A percentile compares a stretch with the other conserved stretches of the same genome.
phyloP scores from a whole-genome alignment of 2,329 filamentous ascomycete species.

The Cladophialophora bantiana region DNA sequence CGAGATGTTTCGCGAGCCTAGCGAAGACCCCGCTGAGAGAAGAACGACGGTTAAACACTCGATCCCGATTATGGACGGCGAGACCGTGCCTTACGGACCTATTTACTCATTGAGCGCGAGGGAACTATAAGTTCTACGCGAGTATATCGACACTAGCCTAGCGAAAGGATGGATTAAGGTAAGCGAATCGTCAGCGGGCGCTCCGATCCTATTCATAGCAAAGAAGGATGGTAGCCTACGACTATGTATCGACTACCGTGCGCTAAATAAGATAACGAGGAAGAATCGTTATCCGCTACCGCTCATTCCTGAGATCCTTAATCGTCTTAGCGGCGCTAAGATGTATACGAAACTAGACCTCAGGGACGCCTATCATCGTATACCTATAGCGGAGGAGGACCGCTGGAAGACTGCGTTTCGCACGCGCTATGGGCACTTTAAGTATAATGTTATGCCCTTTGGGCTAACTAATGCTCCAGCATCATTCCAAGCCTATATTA shows the following conservation, averaged over 20 bases:
- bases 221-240: slow-evolving; percentile 28
- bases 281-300: slow-evolving; percentile 44
- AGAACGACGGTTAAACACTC: no score
- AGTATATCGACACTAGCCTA: no score
- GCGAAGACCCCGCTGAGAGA: no score
- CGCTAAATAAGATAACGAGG: slow-evolving; percentile 44
- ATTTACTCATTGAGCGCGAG: no score
- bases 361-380: slow-evolving; percentile 37
- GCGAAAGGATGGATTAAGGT: no score
- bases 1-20: no score
- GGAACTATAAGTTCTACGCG: no score
- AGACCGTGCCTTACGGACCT: no score
- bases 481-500: slow-evolving; percentile 1
- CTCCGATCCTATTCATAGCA: slow-evolving; percentile 16
- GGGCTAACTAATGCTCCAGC: slow-evolving; percentile 35
- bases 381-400: slow-evolving; percentile 42
- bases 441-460: slow-evolving; percentile 46
- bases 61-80: no score
- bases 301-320: slow-evolving; percentile 42
- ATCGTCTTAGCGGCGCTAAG: slow-evolving; percentile 30
- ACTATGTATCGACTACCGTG: slow-evolving; percentile 44
- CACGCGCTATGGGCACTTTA: slow-evolving; percentile 40
- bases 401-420: slow-evolving; percentile 46
- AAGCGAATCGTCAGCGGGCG: background rate
- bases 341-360: slow-evolving; percentile 42